These are phyloP conservation scores for Lachnellula suecica DNA, from an alignment of 2,329 filamentous ascomycete species.

Conservation along the genomic window DNA sequence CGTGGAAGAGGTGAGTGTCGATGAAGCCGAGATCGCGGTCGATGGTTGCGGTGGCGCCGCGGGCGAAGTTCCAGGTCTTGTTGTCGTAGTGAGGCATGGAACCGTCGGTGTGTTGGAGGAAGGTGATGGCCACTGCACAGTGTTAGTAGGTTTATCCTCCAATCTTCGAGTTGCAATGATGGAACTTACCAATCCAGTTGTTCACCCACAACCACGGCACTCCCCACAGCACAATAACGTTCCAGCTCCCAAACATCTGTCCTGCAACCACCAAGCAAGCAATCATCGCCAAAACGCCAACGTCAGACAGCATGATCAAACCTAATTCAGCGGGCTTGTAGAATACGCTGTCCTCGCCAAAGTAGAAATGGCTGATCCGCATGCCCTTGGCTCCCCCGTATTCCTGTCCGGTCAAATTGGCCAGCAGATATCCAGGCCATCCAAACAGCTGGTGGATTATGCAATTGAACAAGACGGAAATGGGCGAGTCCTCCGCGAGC, in stretches of 20 bases:
- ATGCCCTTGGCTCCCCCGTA: constrained; percentile 30
- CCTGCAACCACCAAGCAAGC: constrained; percentile 51
- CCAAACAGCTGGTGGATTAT: constrained; percentile 63
- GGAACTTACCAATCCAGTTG: constrained; percentile 62
- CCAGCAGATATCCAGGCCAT: constrained; percentile 63
- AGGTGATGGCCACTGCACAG: constrained; percentile 65
- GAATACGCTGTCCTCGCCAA: constrained; percentile 59
- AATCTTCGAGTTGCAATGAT: constrained; percentile 1
- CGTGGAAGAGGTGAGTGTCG: constrained; percentile 64
- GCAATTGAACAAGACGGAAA: constrained; percentile 52
- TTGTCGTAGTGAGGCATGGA: constrained; percentile 57
- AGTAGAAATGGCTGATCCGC: constrained; percentile 46
- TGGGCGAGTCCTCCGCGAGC: constrained; percentile 63
- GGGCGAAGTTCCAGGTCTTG: constrained; percentile 59
- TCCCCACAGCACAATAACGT: constrained; percentile 57
- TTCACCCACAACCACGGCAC: constrained; percentile 70
- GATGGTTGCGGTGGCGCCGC: constrained; percentile 61
- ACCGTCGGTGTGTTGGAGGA: constrained; percentile 68
- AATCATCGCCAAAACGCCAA: constrained; percentile 55
- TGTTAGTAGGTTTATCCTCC: constrained; percentile 21
- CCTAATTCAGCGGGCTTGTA: constrained; percentile 57
- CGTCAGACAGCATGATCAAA: constrained; percentile 57
- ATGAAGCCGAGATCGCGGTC: constrained; percentile 66
- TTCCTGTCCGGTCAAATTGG: constrained; percentile 45
- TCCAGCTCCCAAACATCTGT: constrained; percentile 54